Percentiles rank a stretch among this genome's conserved stretches.
Conservation (phyloP, 2,329 filamentous ascomycete species). For the Pseudogymnoascus sp. region DNA sequence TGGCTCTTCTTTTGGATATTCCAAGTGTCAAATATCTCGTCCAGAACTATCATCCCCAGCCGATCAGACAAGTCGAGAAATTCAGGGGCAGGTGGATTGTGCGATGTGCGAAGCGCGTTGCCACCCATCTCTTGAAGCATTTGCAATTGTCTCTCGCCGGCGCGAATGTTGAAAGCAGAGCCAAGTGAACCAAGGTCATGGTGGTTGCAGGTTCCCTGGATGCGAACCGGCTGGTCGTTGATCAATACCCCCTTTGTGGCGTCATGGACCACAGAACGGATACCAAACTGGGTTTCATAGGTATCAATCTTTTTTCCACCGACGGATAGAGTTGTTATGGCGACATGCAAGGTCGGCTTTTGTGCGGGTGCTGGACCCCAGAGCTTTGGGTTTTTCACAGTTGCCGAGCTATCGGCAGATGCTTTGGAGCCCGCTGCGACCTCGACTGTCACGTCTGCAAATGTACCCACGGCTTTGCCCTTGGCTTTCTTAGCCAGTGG, state of each 20-base stretch:
- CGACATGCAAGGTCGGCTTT: constrained; percentile 40
- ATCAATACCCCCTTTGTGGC: constrained; percentile 35
- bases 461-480: constrained; percentile 29
- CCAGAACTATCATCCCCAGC: constrained; percentile 42
- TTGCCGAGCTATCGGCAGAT: constrained; percentile 28
- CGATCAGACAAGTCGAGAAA: constrained; percentile 42
- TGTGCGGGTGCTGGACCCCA: constrained; percentile 42
- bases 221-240: constrained; percentile 36
- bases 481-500: constrained; percentile 23
- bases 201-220: constrained; percentile 43
- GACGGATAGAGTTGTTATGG: constrained; percentile 33
- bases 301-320: constrained; percentile 30
- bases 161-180: constrained; percentile 41
- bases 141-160: constrained; percentile 40
- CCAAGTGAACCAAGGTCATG: constrained; percentile 44
- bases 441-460: constrained; percentile 26
- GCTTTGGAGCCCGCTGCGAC: constrained; percentile 29
- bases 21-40: constrained; percentile 49
- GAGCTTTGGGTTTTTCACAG: constrained; percentile 29
- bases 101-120: constrained; percentile 43
- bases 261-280: constrained; percentile 36
- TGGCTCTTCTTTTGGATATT: constrained; percentile 36
- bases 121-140: constrained; percentile 41
- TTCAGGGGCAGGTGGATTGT: constrained; percentile 45
- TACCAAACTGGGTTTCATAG: constrained; percentile 43